Conservation (phyloP, 1,284 basidiomycete species). For the Ustilago cynodontis region DNA sequence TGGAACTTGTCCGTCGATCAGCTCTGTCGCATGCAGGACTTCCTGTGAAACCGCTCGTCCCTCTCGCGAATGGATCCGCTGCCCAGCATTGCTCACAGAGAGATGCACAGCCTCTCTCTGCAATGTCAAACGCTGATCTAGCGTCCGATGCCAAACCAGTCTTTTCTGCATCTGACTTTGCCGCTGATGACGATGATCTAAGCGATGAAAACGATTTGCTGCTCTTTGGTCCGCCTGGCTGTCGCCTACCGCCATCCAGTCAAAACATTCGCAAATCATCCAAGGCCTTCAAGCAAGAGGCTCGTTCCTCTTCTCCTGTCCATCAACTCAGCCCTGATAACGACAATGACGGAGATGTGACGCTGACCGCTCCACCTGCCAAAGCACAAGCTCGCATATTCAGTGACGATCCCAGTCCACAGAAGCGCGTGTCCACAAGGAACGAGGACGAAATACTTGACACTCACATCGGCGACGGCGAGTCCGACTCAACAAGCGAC, state of each 20-base stretch:
- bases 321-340: neutral
- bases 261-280: neutral
- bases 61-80: neutral
- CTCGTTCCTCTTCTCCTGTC: neutral
- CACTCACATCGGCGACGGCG: neutral
- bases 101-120: neutral
- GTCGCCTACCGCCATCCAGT: neutral
- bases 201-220: conserved; percentile 9
- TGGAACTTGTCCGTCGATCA: conserved; percentile 30
- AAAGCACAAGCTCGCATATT: neutral
- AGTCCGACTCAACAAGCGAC: neutral
- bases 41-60: neutral
- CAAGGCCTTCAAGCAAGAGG: neutral
- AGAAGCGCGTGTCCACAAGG: neutral
- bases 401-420: neutral
- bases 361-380: conserved; percentile 15
- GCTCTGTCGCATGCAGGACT: conserved; percentile 9
- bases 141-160: neutral
- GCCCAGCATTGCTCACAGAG: neutral
- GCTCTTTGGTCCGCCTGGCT: conserved; percentile 24
- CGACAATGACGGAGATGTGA: conserved; percentile 16
- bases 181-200: neutral
- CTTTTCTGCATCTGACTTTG: neutral
- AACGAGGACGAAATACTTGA: neutral
- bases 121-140: neutral